Base-by-base conservation (phyloP, 768 basidiomycete species). In the Galerina marginata region DNA sequence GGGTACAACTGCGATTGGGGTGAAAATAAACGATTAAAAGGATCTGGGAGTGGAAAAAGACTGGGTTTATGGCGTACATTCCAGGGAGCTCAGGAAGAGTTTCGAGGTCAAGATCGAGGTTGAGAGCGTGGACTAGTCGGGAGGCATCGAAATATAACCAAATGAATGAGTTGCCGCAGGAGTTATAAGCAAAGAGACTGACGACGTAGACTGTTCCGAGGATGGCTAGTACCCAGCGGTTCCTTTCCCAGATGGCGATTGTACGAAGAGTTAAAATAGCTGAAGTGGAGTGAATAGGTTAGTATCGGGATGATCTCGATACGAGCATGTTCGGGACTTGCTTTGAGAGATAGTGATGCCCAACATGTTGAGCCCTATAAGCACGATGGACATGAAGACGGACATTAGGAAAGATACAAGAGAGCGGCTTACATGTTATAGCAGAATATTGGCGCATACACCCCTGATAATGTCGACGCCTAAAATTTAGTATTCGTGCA, bases 221-320 rank as follows among this genome's bases (percentile, higher is more conserved):
- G 36, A 57, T 29, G 37, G 16, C 37, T 43, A 51, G 12, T 26
- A 58, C 50, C 52, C 42, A 54, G 4, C 23, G 37, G 29, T 62
- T 61, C 33, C 57, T 47, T 36, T 63, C 49, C 67, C 67, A 69
- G 23, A 69, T 64, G 20, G 65, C 67, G 26, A 60, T 59, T 10
- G 67, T 69, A 10, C 67, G 65, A 16, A 66, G 63, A 23, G 52
- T 12, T 20, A 66, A 58, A 20, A 69, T 63, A 5, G 45, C 67
- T 68, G 45, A n/a, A 15, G 12, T 12, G 20, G 9, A 4, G 23
- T 14, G 1, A 33, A 33, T 48, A 44, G 40, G 16, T 60, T n/a
- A 12, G 15, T 9, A 33, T 38, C 25, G n/a, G n/a, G 9, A 33
- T 11, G 14, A 10, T 38, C 6, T 36, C 37, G 9, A 14, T 7